Evolutionary conservation across 129 eudicot genomes (phyloP).

Genomic region (Centrapalus pauciflorus): DNA sequence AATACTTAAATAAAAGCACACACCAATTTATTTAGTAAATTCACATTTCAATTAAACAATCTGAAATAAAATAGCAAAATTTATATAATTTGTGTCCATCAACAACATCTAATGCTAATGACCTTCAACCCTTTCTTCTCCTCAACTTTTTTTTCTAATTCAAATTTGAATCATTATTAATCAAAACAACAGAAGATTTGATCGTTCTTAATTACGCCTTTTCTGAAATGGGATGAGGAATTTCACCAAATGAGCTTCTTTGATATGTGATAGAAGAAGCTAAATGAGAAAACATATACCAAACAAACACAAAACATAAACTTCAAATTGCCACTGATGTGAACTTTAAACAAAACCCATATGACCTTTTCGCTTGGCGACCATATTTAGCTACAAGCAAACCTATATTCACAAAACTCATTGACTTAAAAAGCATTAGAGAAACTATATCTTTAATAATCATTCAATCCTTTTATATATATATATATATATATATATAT

Average conservation of each 20-base stretch:
- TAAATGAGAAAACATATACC: slow-evolving; percentile 81
- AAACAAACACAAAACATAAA: slow-evolving; percentile 74
- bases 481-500: no score
- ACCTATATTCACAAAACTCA: slow-evolving; percentile 29
- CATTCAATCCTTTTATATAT: no score
- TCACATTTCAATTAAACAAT: no score
- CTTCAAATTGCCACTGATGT: slow-evolving; percentile 70
- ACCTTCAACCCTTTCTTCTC: slow-evolving; percentile 43
- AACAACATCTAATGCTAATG: slow-evolving; percentile 24
- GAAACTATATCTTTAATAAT: neutral
- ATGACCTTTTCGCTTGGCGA: slow-evolving; percentile 63
- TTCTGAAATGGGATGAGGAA: slow-evolving; percentile 55
- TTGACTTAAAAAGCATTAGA: neutral
- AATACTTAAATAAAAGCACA: no score
- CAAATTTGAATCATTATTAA: slow-evolving; percentile 28
- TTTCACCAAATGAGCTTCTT: slow-evolving; percentile 84
- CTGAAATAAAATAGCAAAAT: no score
- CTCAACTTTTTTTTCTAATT: slow-evolving; percentile 27
- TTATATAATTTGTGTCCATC: slow-evolving; percentile 18
- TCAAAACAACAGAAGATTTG: slow-evolving; percentile 13
- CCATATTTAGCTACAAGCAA: slow-evolving; percentile 72
- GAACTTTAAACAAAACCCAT: slow-evolving; percentile 66
- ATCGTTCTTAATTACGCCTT: slow-evolving; percentile 18
- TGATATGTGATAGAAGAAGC: slow-evolving; percentile 60
- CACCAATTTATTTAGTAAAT: no score